Conservation (phyloP, 2,329 filamentous ascomycete genomes). For the Dendrostoma leiphaemia region DNA sequence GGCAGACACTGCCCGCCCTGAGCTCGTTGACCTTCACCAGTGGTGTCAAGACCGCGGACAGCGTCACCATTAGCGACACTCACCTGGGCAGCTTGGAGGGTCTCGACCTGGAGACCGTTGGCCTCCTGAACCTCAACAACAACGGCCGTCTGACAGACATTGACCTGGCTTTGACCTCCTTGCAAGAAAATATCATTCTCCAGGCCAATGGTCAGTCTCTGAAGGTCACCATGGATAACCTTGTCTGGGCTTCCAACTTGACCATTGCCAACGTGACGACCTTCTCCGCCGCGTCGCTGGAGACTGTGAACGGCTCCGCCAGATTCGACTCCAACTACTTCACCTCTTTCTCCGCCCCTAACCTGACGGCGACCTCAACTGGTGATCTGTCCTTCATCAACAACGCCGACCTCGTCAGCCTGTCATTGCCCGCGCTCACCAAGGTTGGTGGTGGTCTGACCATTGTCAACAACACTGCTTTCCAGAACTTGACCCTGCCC, state of each 20-base stretch:
- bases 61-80: conserved; percentile 81
- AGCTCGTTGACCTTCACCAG: conserved; percentile 46
- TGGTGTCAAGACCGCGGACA: conserved; percentile 63
- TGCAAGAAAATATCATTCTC: conserved; percentile 69
- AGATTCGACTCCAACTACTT: conserved; percentile 82
- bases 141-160: conserved; percentile 77
- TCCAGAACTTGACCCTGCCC: conserved; percentile 65
- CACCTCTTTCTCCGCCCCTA: conserved; percentile 58
- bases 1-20: conserved; percentile 67
- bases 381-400: conserved; percentile 61
- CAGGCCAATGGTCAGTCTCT: conserved; percentile 77
- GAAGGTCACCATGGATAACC: conserved; percentile 70
- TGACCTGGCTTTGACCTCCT: conserved; percentile 74
- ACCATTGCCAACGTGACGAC: conserved; percentile 77
- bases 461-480: conserved; percentile 85
- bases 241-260: conserved; percentile 76
- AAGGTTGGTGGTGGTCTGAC: conserved; percentile 75
- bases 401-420: conserved; percentile 65
- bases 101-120: conserved; percentile 74
- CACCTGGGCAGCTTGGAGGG: conserved; percentile 74
- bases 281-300: conserved; percentile 71
- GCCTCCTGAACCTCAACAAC: conserved; percentile 81
- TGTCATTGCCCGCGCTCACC: conserved; percentile 69
- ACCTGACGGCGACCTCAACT: conserved; percentile 65
- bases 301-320: conserved; percentile 72